These are phyloP conservation scores for Diaporthe citrichinensis DNA, from an alignment of 2,329 filamentous ascomycete genomes.

Conservation along the genomic window DNA sequence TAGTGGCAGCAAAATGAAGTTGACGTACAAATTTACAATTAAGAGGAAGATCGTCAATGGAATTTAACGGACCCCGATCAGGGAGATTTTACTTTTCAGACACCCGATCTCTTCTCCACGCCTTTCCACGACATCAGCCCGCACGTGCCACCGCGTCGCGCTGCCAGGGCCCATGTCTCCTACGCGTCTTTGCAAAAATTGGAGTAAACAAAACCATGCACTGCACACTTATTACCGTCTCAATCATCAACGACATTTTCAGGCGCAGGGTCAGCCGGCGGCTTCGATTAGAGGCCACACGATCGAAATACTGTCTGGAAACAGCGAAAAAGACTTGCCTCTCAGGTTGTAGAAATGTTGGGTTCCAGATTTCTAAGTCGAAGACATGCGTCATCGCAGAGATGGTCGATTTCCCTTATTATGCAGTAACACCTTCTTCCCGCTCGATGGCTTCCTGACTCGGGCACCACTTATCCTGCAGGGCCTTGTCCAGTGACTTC, in stretches of 20 bases:
- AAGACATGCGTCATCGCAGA: neutral
- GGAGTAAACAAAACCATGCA: neutral
- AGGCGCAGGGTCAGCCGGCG: no score
- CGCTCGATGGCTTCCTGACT: conserved; percentile 63
- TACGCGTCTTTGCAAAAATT: neutral
- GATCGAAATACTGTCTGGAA: no score
- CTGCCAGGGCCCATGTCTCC: neutral
- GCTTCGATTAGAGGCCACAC: no score
- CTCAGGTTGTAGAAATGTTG: no score
- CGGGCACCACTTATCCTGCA: conserved; percentile 67
- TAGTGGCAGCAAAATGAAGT: no score
- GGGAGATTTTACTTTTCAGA: neutral
- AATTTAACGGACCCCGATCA: no score
- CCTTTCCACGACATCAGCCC: neutral
- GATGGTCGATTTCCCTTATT: neutral
- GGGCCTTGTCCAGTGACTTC: conserved; percentile 57
- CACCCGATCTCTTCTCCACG: neutral
- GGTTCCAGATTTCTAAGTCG: neutral
- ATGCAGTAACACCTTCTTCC: conserved; percentile 49
- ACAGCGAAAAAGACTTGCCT: no score
- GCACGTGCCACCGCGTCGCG: neutral
- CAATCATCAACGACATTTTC: no score
- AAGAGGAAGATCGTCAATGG: no score
- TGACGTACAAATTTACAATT: no score
- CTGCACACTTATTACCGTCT: neutral